A percentile compares a stretch with the other conserved stretches of the same genome.
phyloP scores from a whole-genome alignment of 176 grass and related monocot species.

The Poa annua region DNA sequence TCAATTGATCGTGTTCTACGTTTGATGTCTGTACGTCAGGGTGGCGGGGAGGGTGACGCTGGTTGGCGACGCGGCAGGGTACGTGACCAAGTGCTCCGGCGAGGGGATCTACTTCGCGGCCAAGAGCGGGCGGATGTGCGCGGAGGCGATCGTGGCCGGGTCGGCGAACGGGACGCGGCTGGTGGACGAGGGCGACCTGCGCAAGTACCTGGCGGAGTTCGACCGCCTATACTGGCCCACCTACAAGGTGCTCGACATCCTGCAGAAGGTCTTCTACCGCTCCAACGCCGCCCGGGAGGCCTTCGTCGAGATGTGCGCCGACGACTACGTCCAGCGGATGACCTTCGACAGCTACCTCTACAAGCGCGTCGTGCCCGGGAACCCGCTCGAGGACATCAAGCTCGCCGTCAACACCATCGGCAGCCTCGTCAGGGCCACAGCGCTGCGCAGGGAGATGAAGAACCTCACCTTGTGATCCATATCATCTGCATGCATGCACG shows the following conservation, averaged over 20 bases:
- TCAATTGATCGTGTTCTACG: neutral
- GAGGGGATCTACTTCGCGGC: slow-evolving; percentile 99
- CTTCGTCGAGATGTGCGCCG: slow-evolving; percentile 98
- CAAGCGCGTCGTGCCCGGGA: slow-evolving; percentile 96
- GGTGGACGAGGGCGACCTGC: slow-evolving; percentile 91
- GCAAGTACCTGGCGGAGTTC: slow-evolving; percentile 94
- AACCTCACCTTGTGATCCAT: slow-evolving; percentile 80
- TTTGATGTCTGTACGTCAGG: slow-evolving; percentile 26
- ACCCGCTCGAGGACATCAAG: slow-evolving; percentile 91
- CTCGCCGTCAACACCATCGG: slow-evolving; percentile 96
- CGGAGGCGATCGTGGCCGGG: slow-evolving; percentile 84
- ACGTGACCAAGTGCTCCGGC: slow-evolving; percentile 97
- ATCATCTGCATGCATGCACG: neutral
- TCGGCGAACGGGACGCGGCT: slow-evolving; percentile 77
- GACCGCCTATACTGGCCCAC: slow-evolving; percentile 95
- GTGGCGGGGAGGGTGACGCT: slow-evolving; percentile 73
- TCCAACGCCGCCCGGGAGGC: slow-evolving; percentile 90
- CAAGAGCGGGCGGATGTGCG: slow-evolving; percentile 93
- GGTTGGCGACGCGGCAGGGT: slow-evolving; percentile 89
- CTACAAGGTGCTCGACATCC: slow-evolving; percentile 97
- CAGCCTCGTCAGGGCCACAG: slow-evolving; percentile 87
- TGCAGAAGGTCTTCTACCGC: slow-evolving; percentile 99
- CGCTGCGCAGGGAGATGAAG: slow-evolving; percentile 85
- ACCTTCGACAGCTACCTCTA: slow-evolving; percentile 99
- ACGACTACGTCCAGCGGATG: slow-evolving; percentile 99